These are phyloP conservation scores for Volvox reticuliferus DNA, from an alignment of 139 green algal species.

Conservation along the genomic window DNA sequence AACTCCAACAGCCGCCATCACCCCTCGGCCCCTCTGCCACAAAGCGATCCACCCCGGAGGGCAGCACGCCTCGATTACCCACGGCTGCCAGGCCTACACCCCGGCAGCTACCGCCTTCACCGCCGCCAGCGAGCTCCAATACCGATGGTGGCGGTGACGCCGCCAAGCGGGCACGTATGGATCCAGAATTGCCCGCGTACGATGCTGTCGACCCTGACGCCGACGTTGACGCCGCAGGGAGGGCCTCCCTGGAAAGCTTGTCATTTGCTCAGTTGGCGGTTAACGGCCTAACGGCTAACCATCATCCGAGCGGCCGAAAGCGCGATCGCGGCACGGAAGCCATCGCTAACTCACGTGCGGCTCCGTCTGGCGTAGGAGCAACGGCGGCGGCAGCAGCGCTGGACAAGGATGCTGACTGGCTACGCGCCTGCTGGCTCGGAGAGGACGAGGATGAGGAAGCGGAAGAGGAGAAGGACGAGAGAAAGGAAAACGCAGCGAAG, in stretches of 20 bases:
- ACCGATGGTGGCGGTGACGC: neutral
- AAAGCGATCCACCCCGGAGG: neutral
- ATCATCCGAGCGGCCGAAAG: no score
- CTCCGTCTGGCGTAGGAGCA: neutral
- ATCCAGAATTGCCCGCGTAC: neutral
- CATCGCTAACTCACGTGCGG: neutral
- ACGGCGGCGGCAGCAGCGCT: neutral
- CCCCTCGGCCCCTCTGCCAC: neutral
- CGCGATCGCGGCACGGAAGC: no score
- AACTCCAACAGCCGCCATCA: no score
- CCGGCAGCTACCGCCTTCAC: neutral
- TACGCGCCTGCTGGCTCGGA: neutral
- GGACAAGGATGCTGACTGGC: neutral
- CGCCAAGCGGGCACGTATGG: neutral
- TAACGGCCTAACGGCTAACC: neutral
- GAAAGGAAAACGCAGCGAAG: neutral
- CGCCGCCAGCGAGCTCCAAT: neutral
- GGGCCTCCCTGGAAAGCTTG: conserved; percentile 16
- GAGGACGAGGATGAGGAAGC: neutral
- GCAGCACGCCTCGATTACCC: neutral
- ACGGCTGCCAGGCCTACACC: neutral
- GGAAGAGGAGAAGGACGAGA: neutral
- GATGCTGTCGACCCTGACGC: neutral
- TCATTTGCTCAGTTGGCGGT: conserved; percentile 7
- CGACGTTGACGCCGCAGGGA: neutral